Percentiles rank a stretch among this genome's conserved stretches.
phyloP scores from a whole-genome alignment of 768 basidiomycete species.

The Amanita pseudoporphyria region DNA sequence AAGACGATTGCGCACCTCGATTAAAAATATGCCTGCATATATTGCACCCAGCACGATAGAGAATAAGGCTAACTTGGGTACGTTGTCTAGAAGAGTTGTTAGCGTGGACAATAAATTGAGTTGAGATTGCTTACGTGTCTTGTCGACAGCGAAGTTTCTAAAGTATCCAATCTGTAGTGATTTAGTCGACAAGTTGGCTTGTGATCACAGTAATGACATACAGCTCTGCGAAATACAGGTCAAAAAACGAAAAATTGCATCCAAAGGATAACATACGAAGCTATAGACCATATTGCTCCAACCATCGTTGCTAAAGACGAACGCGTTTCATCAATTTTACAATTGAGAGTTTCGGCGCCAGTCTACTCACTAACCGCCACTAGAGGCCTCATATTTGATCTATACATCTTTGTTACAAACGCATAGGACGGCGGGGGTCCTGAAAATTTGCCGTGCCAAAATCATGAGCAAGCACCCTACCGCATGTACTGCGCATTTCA shows the following conservation, averaged over 20 bases:
- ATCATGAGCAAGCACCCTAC: not conserved
- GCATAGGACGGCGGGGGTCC: constrained; percentile 47
- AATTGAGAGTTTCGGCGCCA: constrained; percentile 2
- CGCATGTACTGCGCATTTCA: not conserved
- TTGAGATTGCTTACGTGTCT: constrained; percentile 26
- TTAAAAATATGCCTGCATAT: constrained; percentile 38
- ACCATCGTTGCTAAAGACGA: constrained; percentile 30
- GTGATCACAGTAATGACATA: constrained; percentile 16
- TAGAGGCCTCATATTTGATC: constrained; percentile 51
- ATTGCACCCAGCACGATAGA: constrained; percentile 52
- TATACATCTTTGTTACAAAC: constrained; percentile 48
- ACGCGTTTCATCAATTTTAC: not conserved
- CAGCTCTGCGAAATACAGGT: constrained; percentile 17
- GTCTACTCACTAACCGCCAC: constrained; percentile 31
- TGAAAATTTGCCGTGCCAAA: constrained; percentile 13
- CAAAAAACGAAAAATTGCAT: not conserved
- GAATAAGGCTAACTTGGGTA: constrained; percentile 38
- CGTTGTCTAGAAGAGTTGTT: constrained; percentile 21
- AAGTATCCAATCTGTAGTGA: constrained; percentile 49
- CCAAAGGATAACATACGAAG: constrained; percentile 40
- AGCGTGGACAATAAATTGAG: not conserved
- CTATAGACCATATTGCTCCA: constrained; percentile 48
- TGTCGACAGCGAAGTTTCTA: constrained; percentile 38
- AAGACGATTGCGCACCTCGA: constrained; percentile 28
- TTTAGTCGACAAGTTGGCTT: not conserved